These are phyloP conservation scores for Vitis vinifera DNA, from an alignment of 164 flowering plant genomes.

Conservation along the genomic window ASM3070453v1 NC_081810.1:23079001-23079500, in stretches of 20 bases:
- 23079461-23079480: too few relatives aligned
- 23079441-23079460: too few relatives aligned
- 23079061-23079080: slow-evolving; percentile 37
- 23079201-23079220: slow-evolving; percentile 40
- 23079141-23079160: slow-evolving; percentile 30
- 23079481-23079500: too few relatives aligned
- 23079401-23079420: not conserved
- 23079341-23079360: slow-evolving; percentile 44
- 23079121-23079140: slow-evolving; percentile 11
- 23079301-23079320: slow-evolving; percentile 42
- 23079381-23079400: not conserved
- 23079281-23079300: slow-evolving; percentile 41
- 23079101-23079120: slow-evolving; percentile 39
- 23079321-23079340: slow-evolving; percentile 12
- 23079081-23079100: slow-evolving; percentile 33
- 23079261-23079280: slow-evolving; percentile 21
- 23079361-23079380: not conserved
- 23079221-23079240: slow-evolving; percentile 14
- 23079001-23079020: slow-evolving; percentile 26
- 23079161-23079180: slow-evolving; percentile 39
- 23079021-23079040: slow-evolving; percentile 43
- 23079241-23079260: slow-evolving; percentile 11
- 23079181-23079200: slow-evolving; percentile 28
- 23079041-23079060: slow-evolving; percentile 84
- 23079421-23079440: not conserved